Base-by-base conservation (phyloP, 148 eudicot genomes). In the Rhododendron mucronatum region DNA sequence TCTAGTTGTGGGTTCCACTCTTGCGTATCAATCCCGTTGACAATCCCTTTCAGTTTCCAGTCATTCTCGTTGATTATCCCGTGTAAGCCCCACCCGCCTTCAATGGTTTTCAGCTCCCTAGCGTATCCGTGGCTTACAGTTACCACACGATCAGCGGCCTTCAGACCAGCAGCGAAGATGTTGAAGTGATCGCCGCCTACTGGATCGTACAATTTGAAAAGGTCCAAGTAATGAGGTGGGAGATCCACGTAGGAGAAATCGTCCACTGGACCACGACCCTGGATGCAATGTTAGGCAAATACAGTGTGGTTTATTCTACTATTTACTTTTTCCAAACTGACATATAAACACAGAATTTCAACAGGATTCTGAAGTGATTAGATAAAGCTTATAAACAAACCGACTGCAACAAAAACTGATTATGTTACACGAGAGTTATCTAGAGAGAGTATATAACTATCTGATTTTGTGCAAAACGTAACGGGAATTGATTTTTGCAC, bases 41-140 rank as follows among this genome's bases (percentile, higher is more conserved):
- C 98, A 45, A 97, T 95, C 37, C 99, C 99, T 73, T 90, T 88
- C 12, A 97, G n/a, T 85, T 97, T 97, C 99, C 99, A 97, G 81
- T 94, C 94, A 8, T 87, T 94, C 82, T 97, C 99, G 18, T 91
- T 95, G 21, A 94, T 94, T 86, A 93, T 91, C 13, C 88, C 87
- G 76, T 94, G 92, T 74, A 97, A 90, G 76, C 99, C 99, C 99
- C 99, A 97, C 30, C 99, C 99, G 13, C 99, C 99, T 86, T 97
- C 98, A 3, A 81, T 73, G 5, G 99, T 97, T 89, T 93, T 97
- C 44, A 97, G 89, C 90, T 97, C 99, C 99, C 98, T 89, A 10
- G 99, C 91, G 85, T 97, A 97, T 48, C 98, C 98, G 61, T 97
- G 99, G 84, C 99, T 97, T 57, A 97, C 99, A 6, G 98, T 94